A percentile compares a stretch with the other conserved stretches of the same genome.
These are phyloP conservation scores for Fusarium sambucinum DNA, from an alignment of 2,329 filamentous ascomycete genomes.

Conservation along the genomic window DNA sequence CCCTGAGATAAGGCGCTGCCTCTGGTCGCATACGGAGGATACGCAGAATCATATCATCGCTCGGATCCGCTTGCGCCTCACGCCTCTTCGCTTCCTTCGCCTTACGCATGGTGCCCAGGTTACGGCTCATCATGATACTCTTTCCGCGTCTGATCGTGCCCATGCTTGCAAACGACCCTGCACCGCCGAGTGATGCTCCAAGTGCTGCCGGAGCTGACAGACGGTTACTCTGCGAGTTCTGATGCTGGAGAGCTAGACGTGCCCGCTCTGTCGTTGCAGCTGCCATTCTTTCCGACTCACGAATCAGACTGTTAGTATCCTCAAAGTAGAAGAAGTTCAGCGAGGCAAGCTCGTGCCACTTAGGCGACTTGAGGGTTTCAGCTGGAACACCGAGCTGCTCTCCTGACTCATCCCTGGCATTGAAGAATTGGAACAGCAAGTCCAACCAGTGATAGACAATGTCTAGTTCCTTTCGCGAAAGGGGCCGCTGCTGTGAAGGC, in stretches of 20 bases:
- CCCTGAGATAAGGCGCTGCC: slow-evolving; percentile 86
- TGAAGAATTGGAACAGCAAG: slow-evolving; percentile 93
- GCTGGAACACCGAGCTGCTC: slow-evolving; percentile 89
- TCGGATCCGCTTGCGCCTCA: slow-evolving; percentile 95
- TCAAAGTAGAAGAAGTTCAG: slow-evolving; percentile 99
- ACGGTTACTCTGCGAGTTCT: slow-evolving; percentile 67
- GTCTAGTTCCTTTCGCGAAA: slow-evolving; percentile 90
- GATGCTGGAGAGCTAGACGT: slow-evolving; percentile 73
- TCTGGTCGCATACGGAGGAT: slow-evolving; percentile 96
- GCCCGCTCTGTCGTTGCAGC: slow-evolving; percentile 81
- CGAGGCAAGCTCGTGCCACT: slow-evolving; percentile 96
- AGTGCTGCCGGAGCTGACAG: slow-evolving; percentile 73
- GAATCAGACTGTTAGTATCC: slow-evolving; percentile 87
- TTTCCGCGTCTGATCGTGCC: slow-evolving; percentile 74
- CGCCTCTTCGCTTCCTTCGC: slow-evolving; percentile 96
- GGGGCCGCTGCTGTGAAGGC: slow-evolving; percentile 83
- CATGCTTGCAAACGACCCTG: slow-evolving; percentile 71
- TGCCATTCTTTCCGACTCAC: slow-evolving; percentile 96
- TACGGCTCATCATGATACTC: slow-evolving; percentile 94
- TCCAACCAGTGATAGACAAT: slow-evolving; percentile 96
- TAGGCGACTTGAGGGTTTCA: slow-evolving; percentile 93
- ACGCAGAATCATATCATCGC: slow-evolving; percentile 96
- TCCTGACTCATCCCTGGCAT: slow-evolving; percentile 85
- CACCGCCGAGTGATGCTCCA: slow-evolving; percentile 52
- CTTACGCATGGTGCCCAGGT: slow-evolving; percentile 94